Evolutionary conservation across 2,329 filamentous ascomycete genomes (phyloP).

Genomic region (Paraphoma chrysanthemicola): DNA sequence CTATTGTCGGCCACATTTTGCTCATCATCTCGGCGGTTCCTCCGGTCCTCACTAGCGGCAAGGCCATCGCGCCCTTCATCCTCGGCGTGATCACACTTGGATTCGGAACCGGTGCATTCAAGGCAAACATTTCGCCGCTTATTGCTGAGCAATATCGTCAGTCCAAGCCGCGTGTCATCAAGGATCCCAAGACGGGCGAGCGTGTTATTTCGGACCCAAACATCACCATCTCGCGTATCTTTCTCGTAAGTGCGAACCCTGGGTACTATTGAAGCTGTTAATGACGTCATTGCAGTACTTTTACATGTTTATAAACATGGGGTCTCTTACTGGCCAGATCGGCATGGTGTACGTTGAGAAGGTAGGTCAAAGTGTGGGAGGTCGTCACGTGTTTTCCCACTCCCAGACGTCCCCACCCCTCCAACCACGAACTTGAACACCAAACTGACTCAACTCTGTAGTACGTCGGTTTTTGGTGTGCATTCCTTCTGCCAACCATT

Average conservation of each 20-base stretch:
- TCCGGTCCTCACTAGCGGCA: conserved; percentile 51
- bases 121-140: conserved; percentile 63
- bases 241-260: conserved; percentile 18
- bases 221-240: conserved; percentile 72
- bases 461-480: conserved; percentile 66
- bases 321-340: conserved; percentile 72
- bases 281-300: no score
- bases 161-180: conserved; percentile 64
- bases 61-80: conserved; percentile 59
- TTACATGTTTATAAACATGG: conserved; percentile 49
- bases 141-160: conserved; percentile 74
- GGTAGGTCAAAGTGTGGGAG: conserved; percentile 72
- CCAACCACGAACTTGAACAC: no score
- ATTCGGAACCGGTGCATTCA: conserved; percentile 57
- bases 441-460: no score
- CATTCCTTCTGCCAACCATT: conserved; percentile 71
- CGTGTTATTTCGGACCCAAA: conserved; percentile 75
- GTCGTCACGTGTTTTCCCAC: no score
- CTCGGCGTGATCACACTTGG: conserved; percentile 58
- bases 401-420: no score
- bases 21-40: conserved; percentile 63
- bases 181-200: conserved; percentile 62
- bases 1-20: conserved; percentile 62
- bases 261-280: no score
- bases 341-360: conserved; percentile 78